Base-by-base conservation (phyloP, 1,139 yeast genomes). In the Candida neerlandica region DNA sequence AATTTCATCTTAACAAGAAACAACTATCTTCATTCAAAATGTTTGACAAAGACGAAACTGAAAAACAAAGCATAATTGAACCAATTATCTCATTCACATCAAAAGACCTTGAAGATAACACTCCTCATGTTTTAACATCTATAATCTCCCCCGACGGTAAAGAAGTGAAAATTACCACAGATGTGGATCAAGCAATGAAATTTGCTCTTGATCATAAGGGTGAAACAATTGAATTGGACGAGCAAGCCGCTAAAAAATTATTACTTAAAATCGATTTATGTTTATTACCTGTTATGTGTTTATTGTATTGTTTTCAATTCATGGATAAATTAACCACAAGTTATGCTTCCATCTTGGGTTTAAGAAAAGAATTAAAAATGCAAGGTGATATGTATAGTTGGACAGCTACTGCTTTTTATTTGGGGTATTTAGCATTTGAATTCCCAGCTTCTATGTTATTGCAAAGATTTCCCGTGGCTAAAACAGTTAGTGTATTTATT, bases 321-420 rank as follows among this genome's bases (percentile, higher is more conserved):
- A 81, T 85, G 84, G 91, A 85, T 63, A 86, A 86, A 60, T 66
- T 75, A 14, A 69, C 88, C 6, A 81, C 76, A 35, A 71, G 84
- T 15, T 78, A 77, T 51, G 88, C 89, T 4, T 76, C 89, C 1
- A 75, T 85, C 47, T 72, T 84, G 70, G 89, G 88, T 1, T 70
- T 85, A 37, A 65, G 78, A 53, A 61, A 59, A 4, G 81, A 75
- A 50, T 65, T 80, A 50, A 55, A 73, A 5, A 80, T 82, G 86
- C 60, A 57, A 15, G 84, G 84, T 27, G 64, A 71, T 44, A 71
- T 70, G 66, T 82, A 82, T 59, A 68, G 82, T 5, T 82, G 85
- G 85, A 74, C 76, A 14, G 85, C 83, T 32, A 69, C 82, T 11
- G 73, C 82, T 0, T 82, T 82, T 53, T 82, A 82, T 58, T 59